These are phyloP conservation scores for Neofusicoccum umdonicola DNA, from an alignment of 2,329 filamentous ascomycete species.

Conservation along the genomic window DNA sequence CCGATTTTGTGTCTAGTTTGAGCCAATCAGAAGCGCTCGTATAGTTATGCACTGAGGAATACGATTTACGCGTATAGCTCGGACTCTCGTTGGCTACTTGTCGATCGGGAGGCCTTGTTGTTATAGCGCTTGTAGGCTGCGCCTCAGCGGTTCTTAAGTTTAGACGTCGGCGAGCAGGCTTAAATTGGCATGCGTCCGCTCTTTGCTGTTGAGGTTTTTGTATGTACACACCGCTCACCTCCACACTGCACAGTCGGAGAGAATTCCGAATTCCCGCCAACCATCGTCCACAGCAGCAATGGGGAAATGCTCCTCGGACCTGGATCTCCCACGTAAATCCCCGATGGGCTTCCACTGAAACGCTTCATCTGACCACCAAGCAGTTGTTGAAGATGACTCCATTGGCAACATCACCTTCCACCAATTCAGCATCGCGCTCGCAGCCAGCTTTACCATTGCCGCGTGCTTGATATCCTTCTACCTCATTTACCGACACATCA, in stretches of 20 bases:
- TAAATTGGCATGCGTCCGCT: background rate
- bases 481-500: conserved; percentile 53
- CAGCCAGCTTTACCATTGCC: conserved; percentile 43
- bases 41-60: background rate
- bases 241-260: too few relatives aligned
- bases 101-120: background rate
- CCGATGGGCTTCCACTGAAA: too few relatives aligned
- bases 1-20: too few relatives aligned
- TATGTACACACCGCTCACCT: background rate
- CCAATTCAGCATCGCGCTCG: background rate
- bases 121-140: background rate
- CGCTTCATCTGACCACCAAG: background rate
- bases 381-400: background rate
- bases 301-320: background rate
- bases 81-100: background rate
- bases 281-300: background rate
- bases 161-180: background rate
- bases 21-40: background rate
- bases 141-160: background rate
- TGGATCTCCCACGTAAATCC: background rate
- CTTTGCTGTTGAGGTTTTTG: background rate
- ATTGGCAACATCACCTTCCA: background rate
- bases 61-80: background rate
- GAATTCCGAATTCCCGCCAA: too few relatives aligned
- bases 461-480: conserved; percentile 48